phyloP scores from a whole-genome alignment of 2,329 filamentous ascomycete genomes.

The Teratosphaeria destructans region DNA sequence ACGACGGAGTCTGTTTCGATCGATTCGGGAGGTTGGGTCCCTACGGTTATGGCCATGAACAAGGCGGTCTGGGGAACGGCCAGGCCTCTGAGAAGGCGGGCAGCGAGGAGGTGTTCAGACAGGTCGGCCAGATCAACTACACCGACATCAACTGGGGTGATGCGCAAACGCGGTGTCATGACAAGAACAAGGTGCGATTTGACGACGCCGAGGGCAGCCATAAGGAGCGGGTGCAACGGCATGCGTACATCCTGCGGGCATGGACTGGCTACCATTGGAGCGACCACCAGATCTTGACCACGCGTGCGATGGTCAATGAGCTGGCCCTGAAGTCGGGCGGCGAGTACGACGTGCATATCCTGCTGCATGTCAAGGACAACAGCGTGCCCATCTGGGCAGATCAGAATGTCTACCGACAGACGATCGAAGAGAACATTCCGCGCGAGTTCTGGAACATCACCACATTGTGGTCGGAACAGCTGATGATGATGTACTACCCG shows the following conservation, averaged over 20 bases:
- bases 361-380: constrained; percentile 75
- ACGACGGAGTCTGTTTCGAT: constrained; percentile 41
- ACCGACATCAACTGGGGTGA: constrained; percentile 38
- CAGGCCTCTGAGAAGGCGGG: constrained; percentile 34
- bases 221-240: constrained; percentile 43
- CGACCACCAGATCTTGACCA: constrained; percentile 66
- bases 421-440: constrained; percentile 59
- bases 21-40: constrained; percentile 40
- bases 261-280: constrained; percentile 76
- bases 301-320: constrained; percentile 77
- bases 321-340: constrained; percentile 70
- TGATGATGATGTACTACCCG: constrained; percentile 86
- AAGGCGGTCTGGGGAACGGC: constrained; percentile 40
- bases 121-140: constrained; percentile 39
- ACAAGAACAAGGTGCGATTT: constrained; percentile 41
- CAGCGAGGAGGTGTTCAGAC: constrained; percentile 40
- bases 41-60: constrained; percentile 38
- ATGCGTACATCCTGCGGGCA: constrained; percentile 73
- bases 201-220: constrained; percentile 20
- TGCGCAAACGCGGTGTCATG: constrained; percentile 37
- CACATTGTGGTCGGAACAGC: constrained; percentile 85
- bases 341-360: constrained; percentile 76
- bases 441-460: constrained; percentile 81
- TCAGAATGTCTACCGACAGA: constrained; percentile 55
- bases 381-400: constrained; percentile 70